phyloP scores from a whole-genome alignment of 305 asterid species.

The Fraxinus latifolia region DNA sequence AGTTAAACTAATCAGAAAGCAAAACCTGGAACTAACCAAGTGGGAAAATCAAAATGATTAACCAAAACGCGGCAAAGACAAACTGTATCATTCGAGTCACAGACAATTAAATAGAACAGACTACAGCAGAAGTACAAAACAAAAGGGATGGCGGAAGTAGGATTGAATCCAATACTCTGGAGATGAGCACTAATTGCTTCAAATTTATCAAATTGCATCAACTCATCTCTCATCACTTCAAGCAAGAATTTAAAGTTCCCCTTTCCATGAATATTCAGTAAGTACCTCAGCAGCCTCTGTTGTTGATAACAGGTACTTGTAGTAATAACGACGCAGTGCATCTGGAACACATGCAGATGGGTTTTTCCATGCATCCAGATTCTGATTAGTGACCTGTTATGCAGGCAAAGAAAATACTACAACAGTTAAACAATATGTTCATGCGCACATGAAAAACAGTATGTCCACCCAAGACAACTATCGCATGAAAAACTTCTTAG shows the following conservation, averaged over 20 bases:
- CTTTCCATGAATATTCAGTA: conserved; percentile 24
- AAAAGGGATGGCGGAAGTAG: conserved; percentile 9
- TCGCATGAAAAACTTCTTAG: conserved; percentile 11
- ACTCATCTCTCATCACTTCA: conserved; percentile 21
- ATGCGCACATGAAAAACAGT: conserved; percentile 4
- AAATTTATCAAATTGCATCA: conserved; percentile 11
- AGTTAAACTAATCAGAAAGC: not conserved
- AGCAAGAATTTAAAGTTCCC: conserved; percentile 8
- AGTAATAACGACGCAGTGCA: conserved; percentile 95
- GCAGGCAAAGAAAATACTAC: conserved; percentile 7
- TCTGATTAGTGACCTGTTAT: conserved; percentile 84
- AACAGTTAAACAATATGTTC: conserved; percentile 18
- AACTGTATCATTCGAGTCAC: conserved; percentile 2
- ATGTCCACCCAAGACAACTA: conserved; percentile 19
- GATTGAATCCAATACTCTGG: conserved; percentile 18
- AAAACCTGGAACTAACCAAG: not conserved
- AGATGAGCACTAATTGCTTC: conserved; percentile 14
- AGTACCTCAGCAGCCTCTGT: conserved; percentile 91
- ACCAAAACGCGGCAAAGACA: conserved; percentile 2
- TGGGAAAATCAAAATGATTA: conserved; percentile 5
- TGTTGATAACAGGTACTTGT: conserved; percentile 80
- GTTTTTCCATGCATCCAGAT: conserved; percentile 77
- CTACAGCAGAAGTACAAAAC: conserved; percentile 23
- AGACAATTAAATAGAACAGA: conserved; percentile 7
- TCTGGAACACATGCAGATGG: conserved; percentile 80